Evolutionary conservation across 2,329 filamentous ascomycete species (phyloP), one percentile per base, ranked within the genome.

Genomic region (Neoscytalidium dimidiatum): DNA sequence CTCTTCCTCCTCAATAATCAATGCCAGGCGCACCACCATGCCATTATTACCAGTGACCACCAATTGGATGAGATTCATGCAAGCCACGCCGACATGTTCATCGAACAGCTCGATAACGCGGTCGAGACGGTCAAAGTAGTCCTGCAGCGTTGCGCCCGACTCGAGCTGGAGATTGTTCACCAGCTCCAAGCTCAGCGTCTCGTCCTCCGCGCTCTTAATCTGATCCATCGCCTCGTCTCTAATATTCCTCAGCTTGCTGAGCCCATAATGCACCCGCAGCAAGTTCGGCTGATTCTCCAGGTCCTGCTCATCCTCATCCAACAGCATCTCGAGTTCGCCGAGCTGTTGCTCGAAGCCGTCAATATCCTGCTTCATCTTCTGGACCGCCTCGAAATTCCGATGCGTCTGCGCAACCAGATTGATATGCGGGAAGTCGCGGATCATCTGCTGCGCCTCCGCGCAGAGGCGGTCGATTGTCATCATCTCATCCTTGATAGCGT

Each of bases 391-490:
- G 75, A 99, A 99, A 80, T 99, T 97, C 68, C 94, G 88, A 80
- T 99, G 95, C 69, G 96, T 95, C 79, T 97, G 92, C 64, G 94
- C 94, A 63, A 96, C 91, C 67, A 92, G 82, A 77, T 96, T 95
- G 83, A 96, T 95, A 74, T 92, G 92, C 38, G 91, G 90, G 79
- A 99, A 98, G 82, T 99, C 95, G 74, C 91, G 89, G 73, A 99
- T 97, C 88, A 97, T 97, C 76, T 92, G 92, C 82, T 98, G 94
- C 63, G 94, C 94, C 80, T 99, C 96, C 68, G 94, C 93, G 81
- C 95, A 99, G 69, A 99, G 87, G 80, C 92, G 93, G 82, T 99
- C 95, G 73, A 99, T 98, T 80, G 94, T 96, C 84, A 96, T 93
- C 88, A 99, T 95, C 82, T 99, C 95, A 70, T 98, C 94, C 79